A percentile compares a stretch with the other conserved stretches of the same genome.
Conservation (phyloP, 495 filamentous ascomycete genomes). For the Aspergillus avenaceus region DNA sequence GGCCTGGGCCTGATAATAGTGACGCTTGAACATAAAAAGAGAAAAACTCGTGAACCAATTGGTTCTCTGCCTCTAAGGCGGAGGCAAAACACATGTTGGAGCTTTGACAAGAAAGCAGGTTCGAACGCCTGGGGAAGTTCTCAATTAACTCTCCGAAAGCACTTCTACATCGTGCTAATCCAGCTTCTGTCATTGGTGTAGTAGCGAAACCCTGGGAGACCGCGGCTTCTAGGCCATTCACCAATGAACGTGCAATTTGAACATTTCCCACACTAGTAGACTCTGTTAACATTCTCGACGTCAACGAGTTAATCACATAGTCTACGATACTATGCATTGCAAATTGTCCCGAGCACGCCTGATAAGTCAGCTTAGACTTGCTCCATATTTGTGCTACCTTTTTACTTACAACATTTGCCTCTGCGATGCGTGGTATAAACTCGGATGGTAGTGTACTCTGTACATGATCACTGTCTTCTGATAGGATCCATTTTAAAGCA, state of each 20-base stretch:
- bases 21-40: slow-evolving; percentile 22
- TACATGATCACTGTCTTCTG: slow-evolving; percentile 19
- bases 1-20: slow-evolving; percentile 8
- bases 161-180: slow-evolving; percentile 10
- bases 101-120: slow-evolving; percentile 17
- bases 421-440: slow-evolving; percentile 21
- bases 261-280: slow-evolving; percentile 12
- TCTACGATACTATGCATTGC: slow-evolving; percentile 20
- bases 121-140: slow-evolving; percentile 18
- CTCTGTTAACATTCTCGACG: not conserved
- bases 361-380: slow-evolving; percentile 6
- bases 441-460: slow-evolving; percentile 19
- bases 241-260: slow-evolving; percentile 20
- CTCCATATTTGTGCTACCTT: no score
- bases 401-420: slow-evolving; percentile 23
- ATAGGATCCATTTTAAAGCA: slow-evolving; percentile 25
- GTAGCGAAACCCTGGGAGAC: slow-evolving; percentile 6
- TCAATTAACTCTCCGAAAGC: slow-evolving; percentile 17
- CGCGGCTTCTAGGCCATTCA: slow-evolving; percentile 19
- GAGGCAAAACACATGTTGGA: slow-evolving; percentile 19
- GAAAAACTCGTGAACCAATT: slow-evolving; percentile 25
- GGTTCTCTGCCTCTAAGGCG: slow-evolving; percentile 22
- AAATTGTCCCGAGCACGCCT: slow-evolving; percentile 20
- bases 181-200: slow-evolving; percentile 5
- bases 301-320: slow-evolving; percentile 21